A percentile compares a stretch with the other conserved stretches of the same genome.
These are phyloP conservation scores for Juglanconis oblonga DNA, from an alignment of 2,329 filamentous ascomycete genomes.

Conservation along the genomic window DNA sequence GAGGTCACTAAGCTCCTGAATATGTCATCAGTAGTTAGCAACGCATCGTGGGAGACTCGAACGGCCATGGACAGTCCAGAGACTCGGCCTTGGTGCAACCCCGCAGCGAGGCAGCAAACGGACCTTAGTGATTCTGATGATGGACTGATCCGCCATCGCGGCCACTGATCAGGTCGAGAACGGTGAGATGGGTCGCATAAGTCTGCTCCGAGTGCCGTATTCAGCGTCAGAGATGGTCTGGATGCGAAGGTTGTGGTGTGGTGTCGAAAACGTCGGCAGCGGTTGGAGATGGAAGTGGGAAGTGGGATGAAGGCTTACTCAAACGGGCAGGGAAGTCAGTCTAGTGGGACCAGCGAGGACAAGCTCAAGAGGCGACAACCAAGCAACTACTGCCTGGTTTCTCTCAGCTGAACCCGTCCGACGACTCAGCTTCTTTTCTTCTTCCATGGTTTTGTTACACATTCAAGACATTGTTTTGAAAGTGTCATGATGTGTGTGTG, in stretches of 20 bases:
- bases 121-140: conserved; percentile 84
- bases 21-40: conserved; percentile 2
- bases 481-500: too few species aligned
- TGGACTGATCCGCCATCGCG: conserved; percentile 77
- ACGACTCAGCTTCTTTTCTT: too few species aligned
- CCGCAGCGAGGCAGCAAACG: conserved; percentile 24
- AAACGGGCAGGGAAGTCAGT: not conserved
- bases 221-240: not conserved
- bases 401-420: too few species aligned
- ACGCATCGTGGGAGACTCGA: conserved; percentile 3
- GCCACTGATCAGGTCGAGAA: conserved; percentile 17
- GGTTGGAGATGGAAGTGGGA: not conserved
- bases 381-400: too few species aligned
- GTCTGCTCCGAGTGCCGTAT: not conserved
- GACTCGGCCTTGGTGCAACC: conserved; percentile 18
- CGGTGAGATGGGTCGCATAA: conserved; percentile 11
- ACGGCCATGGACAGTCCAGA: not conserved
- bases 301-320: not conserved
- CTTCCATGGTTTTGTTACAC: too few species aligned
- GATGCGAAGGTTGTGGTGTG: not conserved
- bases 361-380: too few species aligned
- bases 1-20: conserved; percentile 80
- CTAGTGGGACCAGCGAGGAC: not conserved
- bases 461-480: too few species aligned
- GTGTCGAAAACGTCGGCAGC: not conserved